Evolutionary conservation across 345 rosid species (phyloP).

Genomic region (Hypericum androsaemum): DNA sequence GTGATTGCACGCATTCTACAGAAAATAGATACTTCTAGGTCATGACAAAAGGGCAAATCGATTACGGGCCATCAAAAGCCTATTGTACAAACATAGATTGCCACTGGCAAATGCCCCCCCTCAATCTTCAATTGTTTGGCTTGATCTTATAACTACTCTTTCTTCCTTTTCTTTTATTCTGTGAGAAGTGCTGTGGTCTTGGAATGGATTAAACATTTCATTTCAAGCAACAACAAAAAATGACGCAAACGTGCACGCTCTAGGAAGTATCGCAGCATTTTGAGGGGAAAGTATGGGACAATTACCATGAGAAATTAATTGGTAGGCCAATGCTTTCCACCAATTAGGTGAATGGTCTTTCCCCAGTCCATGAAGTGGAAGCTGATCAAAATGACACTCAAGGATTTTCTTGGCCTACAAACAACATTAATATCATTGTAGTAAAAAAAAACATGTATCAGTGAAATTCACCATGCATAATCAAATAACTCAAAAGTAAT

Average conservation of each 20-base stretch:
- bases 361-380: constrained; percentile 44
- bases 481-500: not conserved
- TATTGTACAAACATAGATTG: too few species aligned
- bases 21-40: too few species aligned
- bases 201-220: too few species aligned
- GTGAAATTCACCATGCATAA: constrained; percentile 2
- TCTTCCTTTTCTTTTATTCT: too few species aligned
- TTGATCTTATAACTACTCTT: too few species aligned
- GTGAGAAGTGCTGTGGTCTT: too few species aligned
- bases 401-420: constrained; percentile 31
- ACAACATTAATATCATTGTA: constrained; percentile 1
- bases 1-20: too few species aligned
- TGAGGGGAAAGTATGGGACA: not conserved
- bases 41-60: too few species aligned
- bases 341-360: constrained; percentile 31
- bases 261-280: not conserved
- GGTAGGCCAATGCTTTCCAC: constrained; percentile 40
- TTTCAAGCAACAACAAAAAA: constrained; percentile 2
- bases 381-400: constrained; percentile 34
- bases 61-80: too few species aligned
- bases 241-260: not conserved
- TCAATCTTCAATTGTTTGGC: too few species aligned
- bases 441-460: constrained; percentile 3
- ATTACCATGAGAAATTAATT: constrained; percentile 31
- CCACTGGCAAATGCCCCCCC: too few species aligned